Evolutionary conservation across 805 yeast species (phyloP).

Genomic region (Brettanomyces anomalus): DNA sequence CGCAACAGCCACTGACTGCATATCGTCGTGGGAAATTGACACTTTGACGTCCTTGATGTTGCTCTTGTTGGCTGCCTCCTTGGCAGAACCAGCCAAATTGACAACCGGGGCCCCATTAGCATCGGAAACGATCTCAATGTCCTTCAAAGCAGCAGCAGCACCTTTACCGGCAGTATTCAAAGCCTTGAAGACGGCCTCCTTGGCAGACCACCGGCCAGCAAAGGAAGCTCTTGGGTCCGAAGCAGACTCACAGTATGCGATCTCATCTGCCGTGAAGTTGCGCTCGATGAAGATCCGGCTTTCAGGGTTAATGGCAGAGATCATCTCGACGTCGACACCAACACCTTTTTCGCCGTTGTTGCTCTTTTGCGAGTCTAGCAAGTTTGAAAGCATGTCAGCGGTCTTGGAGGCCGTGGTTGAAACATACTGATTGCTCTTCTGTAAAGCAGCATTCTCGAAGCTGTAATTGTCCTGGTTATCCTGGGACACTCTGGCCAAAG

Average conservation of each 20-base stretch:
- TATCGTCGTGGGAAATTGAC: constrained; percentile 92
- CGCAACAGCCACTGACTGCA: constrained; percentile 97
- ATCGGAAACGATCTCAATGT: constrained; percentile 77
- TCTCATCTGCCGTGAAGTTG: constrained; percentile 80
- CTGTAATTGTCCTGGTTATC: constrained; percentile 30
- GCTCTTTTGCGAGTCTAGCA: constrained; percentile 45
- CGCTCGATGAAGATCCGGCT: constrained; percentile 88
- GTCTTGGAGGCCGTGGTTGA: constrained; percentile 45
- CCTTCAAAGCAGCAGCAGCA: constrained; percentile 89
- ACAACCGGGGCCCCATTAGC: constrained; percentile 79
- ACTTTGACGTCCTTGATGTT: constrained; percentile 71
- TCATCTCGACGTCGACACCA: constrained; percentile 95
- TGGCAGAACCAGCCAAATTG: constrained; percentile 65
- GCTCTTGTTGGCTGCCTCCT: constrained; percentile 56
- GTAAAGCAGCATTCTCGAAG: constrained; percentile 44
- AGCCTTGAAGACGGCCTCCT: constrained; percentile 97
- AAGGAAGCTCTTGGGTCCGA: constrained; percentile 80
- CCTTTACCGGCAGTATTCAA: constrained; percentile 84
- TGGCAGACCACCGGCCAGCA: constrained; percentile 99
- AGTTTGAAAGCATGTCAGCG: constrained; percentile 47
- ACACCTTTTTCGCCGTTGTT: too few species aligned
- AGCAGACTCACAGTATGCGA: constrained; percentile 64
- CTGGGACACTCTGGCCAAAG: constrained; percentile 66
- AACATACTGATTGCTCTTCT: constrained; percentile 34
- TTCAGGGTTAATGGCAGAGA: constrained; percentile 71